Base-by-base conservation (phyloP, 2,329 filamentous ascomycete species). In the Phialophora chinensis region DNA sequence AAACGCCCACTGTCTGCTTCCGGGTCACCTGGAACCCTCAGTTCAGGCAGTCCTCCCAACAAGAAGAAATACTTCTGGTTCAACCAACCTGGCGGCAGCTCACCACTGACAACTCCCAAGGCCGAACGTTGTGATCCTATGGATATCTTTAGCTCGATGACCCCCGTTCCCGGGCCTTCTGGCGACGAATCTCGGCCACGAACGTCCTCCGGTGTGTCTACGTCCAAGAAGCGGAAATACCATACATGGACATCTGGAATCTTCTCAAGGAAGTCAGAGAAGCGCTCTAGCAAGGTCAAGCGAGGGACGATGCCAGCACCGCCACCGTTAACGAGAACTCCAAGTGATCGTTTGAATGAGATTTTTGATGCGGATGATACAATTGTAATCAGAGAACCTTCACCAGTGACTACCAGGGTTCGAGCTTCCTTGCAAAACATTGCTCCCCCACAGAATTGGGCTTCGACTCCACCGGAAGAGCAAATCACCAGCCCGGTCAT, bases 401-500 rank as follows among this genome's bases (percentile, higher is more conserved):
- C 71, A 8, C 70, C 71, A 14, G 66, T 71, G n/a, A 29, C 63
- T 17, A 65, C 66, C 12, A 65, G 66, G 42, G 62, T 66, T 58
- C 63, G 66, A 55, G 44, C 63, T 62, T 25, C 50, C 27, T 12
- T 33, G 23, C 54, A 67, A 44, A 53, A 64, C 4, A 14, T 62
- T 31, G 17, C 56, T 27, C n/a, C 47, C 4, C 7, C 58, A n/a
- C 49, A 64, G 17, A 25, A 60, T 11, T 57, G 50, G 20, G 50
- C 50, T 10, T 7, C 61, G n/a, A n/a, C 5, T 57, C 52, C 31
- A 5, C 68, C 74, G 2, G 83, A 87, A 8, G 87, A 89, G 55
- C 91, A 96, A 66, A 77, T 86, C 2, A 85, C 89, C 60, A 91
- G 88, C 74, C 89, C 91, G 7, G 90, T 97, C 77, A 96, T 99